A percentile compares a stretch with the other conserved stretches of the same genome.
phyloP scores from a whole-genome alignment of 208 protist genomes.

The Leishmania guyanensis region DNA sequence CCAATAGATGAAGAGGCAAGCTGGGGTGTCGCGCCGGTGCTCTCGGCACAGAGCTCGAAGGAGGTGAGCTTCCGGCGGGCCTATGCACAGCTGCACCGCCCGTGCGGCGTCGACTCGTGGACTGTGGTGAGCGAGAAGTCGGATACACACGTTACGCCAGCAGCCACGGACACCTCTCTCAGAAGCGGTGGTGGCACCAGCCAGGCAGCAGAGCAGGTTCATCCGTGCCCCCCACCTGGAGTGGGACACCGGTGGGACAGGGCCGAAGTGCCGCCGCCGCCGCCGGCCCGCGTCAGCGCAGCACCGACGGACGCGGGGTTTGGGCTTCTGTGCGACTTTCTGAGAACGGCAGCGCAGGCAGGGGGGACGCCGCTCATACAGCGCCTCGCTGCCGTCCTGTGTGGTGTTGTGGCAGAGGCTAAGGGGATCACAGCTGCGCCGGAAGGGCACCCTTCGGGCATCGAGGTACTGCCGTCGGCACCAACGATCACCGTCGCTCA shows the following conservation, averaged over 20 bases:
- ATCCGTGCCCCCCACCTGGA: neutral
- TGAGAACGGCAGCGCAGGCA: neutral
- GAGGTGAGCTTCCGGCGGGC: conserved; percentile 31
- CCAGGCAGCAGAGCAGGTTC: conserved; percentile 2
- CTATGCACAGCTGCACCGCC: conserved; percentile 3
- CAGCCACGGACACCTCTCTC: neutral
- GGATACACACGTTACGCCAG: neutral
- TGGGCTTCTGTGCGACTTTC: conserved; percentile 15
- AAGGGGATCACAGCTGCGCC: neutral
- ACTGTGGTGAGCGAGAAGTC: neutral
- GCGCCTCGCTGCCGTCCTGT: conserved; percentile 13
- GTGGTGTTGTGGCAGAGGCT: neutral
- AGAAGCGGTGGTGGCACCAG: neutral
- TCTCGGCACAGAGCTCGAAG: neutral
- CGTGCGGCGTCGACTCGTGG: neutral
- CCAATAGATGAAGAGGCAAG: neutral
- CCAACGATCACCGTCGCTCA: conserved; percentile 7
- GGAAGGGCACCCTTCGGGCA: neutral
- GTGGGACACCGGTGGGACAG: neutral
- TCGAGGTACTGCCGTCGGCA: neutral
- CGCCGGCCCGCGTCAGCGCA: neutral
- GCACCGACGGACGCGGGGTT: conserved; percentile 22
- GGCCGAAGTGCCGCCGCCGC: neutral
- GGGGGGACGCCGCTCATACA: conserved; percentile 9
- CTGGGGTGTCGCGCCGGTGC: neutral